Percentiles rank a stretch among this genome's conserved stretches.
Evolutionary conservation across 805 yeast genomes (phyloP).

Genomic region (Saccharomycopsis malanga): DNA sequence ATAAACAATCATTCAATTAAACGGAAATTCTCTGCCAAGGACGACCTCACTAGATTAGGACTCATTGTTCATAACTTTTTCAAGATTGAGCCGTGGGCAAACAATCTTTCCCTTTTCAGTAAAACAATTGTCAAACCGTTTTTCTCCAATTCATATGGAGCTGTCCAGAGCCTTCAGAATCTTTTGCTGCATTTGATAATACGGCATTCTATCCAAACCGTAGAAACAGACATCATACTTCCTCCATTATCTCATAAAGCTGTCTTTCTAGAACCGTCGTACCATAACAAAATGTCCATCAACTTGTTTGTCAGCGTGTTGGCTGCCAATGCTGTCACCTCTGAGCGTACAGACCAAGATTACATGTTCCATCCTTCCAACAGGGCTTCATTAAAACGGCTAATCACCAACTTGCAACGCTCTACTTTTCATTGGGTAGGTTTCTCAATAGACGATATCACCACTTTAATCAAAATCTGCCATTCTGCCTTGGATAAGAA

Average conservation of each 20-base stretch:
- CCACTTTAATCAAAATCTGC: slow-evolving; percentile 44
- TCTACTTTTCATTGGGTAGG: slow-evolving; percentile 76
- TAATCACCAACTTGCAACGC: slow-evolving; percentile 55
- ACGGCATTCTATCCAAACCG: slow-evolving; percentile 48
- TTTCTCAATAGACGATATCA: slow-evolving; percentile 51
- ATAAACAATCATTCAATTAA: slow-evolving; percentile 37
- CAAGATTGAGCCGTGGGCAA: slow-evolving; percentile 50
- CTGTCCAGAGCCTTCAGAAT: slow-evolving; percentile 35
- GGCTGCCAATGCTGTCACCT: slow-evolving; percentile 67
- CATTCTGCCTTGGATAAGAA: slow-evolving; percentile 37
- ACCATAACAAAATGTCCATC: slow-evolving; percentile 52
- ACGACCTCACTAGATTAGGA: slow-evolving; percentile 51
- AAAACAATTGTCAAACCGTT: slow-evolving; percentile 43
- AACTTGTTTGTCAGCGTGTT: slow-evolving; percentile 60
- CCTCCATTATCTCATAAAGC: slow-evolving; percentile 57
- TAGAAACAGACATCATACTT: slow-evolving; percentile 46
- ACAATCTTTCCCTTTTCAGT: slow-evolving; percentile 41
- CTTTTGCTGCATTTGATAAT: slow-evolving; percentile 45
- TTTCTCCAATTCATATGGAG: slow-evolving; percentile 32
- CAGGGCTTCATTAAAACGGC: slow-evolving; percentile 43
- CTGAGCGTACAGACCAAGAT: slow-evolving; percentile 59
- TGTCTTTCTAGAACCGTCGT: slow-evolving; percentile 53
- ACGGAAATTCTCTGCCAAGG: slow-evolving; percentile 42
- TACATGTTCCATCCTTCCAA: slow-evolving; percentile 65
- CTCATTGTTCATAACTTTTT: slow-evolving; percentile 45